These are phyloP conservation scores for Carex parvula DNA, from an alignment of 176 grass and related monocot genomes.

Conservation along the genomic window DNA sequence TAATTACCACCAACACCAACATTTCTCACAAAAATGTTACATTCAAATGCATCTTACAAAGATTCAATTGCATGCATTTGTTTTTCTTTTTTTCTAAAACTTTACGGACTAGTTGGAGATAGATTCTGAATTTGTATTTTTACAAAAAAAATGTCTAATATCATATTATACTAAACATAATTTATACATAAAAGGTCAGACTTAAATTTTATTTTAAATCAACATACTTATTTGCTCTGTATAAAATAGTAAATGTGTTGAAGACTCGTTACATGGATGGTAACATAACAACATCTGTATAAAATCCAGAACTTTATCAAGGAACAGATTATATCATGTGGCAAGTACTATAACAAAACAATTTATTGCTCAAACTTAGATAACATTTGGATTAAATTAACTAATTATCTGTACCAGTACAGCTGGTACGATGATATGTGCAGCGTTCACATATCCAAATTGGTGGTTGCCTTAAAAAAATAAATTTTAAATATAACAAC, in stretches of 20 bases:
- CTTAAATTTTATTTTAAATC: no score
- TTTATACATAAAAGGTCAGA: no score
- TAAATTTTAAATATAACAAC: background rate
- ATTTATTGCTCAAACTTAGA: background rate
- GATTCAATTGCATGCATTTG: no score
- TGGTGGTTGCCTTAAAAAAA: background rate
- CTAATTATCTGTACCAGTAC: background rate
- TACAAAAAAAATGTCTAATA: no score
- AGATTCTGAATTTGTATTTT: background rate
- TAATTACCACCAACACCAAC: no score
- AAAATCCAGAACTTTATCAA: background rate
- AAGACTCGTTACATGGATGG: background rate
- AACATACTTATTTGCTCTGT: no score
- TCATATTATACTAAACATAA: no score
- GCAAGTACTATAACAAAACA: background rate
- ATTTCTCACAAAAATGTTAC: no score
- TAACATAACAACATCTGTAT: background rate
- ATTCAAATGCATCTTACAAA: no score
- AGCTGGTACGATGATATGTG: constrained; percentile 15
- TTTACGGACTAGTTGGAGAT: background rate
- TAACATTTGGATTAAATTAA: background rate
- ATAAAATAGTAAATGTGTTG: background rate
- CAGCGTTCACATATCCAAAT: background rate
- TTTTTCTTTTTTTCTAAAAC: no score
- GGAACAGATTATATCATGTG: background rate